Conservation (phyloP, 2,329 filamentous ascomycete genomes). For the Fusarium avenaceum region DNA sequence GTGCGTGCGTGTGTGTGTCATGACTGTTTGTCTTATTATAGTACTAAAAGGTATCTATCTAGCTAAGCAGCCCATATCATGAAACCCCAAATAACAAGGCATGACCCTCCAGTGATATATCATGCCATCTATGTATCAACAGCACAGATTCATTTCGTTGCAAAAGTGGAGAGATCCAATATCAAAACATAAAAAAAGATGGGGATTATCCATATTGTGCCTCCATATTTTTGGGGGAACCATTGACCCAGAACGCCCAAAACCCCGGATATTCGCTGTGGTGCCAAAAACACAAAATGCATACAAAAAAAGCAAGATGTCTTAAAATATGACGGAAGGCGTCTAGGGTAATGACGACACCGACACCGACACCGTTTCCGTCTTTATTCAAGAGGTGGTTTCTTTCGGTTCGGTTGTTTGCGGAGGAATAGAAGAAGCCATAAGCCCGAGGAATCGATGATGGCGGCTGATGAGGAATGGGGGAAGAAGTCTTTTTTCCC, state of each 20-base stretch:
- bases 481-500: no score
- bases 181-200: neutral
- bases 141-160: constrained; percentile 17
- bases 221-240: constrained; percentile 20
- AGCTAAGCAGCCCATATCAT: constrained; percentile 10
- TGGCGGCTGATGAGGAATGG: constrained; percentile 9
- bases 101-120: neutral
- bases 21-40: constrained; percentile 30
- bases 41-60: constrained; percentile 26
- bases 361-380: neutral
- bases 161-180: constrained; percentile 23
- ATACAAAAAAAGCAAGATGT: neutral
- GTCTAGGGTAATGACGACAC: constrained; percentile 26
- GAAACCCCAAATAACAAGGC: neutral
- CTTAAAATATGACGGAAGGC: neutral
- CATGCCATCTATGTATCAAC: constrained; percentile 21
- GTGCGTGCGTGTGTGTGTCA: neutral
- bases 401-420: constrained; percentile 10
- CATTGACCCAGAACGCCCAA: constrained; percentile 22
- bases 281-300: neutral
- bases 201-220: neutral
- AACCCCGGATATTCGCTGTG: constrained; percentile 34
- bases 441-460: constrained; percentile 2
- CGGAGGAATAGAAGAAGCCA: constrained; percentile 25
- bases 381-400: constrained; percentile 4